phyloP scores from a whole-genome alignment of 2,329 filamentous ascomycete genomes.

The Chrysosphaeria jannelii region DNA sequence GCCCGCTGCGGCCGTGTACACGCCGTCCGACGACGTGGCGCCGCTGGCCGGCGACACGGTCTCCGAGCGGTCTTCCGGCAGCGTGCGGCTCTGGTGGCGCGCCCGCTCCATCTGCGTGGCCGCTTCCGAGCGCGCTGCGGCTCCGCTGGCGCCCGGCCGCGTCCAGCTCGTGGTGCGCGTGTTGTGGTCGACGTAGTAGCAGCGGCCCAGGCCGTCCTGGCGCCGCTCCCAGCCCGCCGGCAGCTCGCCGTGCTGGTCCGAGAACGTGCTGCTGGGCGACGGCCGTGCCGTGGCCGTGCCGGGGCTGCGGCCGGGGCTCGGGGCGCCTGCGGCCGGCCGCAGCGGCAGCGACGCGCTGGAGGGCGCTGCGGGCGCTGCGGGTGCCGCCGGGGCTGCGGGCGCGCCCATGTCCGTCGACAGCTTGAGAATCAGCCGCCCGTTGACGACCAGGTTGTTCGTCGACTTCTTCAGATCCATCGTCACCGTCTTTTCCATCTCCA shows the following conservation, averaged over 20 bases:
- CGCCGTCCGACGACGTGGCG: too few relatives aligned
- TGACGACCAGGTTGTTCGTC: slow-evolving; percentile 88
- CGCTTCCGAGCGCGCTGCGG: slow-evolving; percentile 55
- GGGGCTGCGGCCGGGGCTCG: slow-evolving; percentile 1
- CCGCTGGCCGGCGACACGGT: slow-evolving; percentile 60
- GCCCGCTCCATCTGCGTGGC: slow-evolving; percentile 81
- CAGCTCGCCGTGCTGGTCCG: slow-evolving; percentile 78
- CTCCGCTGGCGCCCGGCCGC: slow-evolving; percentile 51
- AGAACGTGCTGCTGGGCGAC: slow-evolving; percentile 35
- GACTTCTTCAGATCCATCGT: slow-evolving; percentile 93
- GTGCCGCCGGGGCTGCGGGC: slow-evolving; percentile 21
- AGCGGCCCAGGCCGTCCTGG: slow-evolving; percentile 80
- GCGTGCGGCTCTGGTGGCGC: slow-evolving; percentile 78
- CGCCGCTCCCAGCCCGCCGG: slow-evolving; percentile 87
- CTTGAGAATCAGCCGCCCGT: slow-evolving; percentile 92
- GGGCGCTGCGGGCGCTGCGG: slow-evolving; percentile 7
- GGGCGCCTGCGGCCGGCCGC: too few relatives aligned
- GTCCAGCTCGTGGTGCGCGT: slow-evolving; percentile 93
- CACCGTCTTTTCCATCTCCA: slow-evolving; percentile 99
- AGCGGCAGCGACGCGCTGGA: slow-evolving; percentile 9
- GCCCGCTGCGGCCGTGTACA: too few relatives aligned
- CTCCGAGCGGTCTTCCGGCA: slow-evolving; percentile 85
- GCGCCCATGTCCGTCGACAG: slow-evolving; percentile 65
- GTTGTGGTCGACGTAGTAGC: slow-evolving; percentile 97
- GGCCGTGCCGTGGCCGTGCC: slow-evolving; percentile 1